Base-by-base conservation (phyloP, 148 eudicot species). In the Polygonum maritimum region DNA sequence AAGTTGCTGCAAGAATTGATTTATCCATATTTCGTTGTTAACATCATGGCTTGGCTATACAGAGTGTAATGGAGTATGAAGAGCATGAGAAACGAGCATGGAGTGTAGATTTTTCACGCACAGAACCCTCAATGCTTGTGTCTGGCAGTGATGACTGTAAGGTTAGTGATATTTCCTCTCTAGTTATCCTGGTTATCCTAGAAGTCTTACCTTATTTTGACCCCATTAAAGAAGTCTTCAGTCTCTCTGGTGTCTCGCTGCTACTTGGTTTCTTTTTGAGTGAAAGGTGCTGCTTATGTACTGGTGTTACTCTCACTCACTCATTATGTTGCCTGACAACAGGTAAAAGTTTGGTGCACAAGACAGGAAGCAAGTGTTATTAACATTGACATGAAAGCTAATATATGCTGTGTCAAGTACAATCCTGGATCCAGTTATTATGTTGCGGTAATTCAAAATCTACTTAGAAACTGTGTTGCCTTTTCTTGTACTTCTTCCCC, bases 261-360 rank as follows among this genome's bases (percentile, higher is more conserved):
- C 13, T 57, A 21, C 63, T 21, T 9, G 12, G 18, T 33, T 4
- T 63, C 70, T 63, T 63, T 63, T 63, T 26, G 41, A 33, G 2
- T 38, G 44, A 41, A 14, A 67, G 71, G 38, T 36, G 45, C 35
- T 79, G 41, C 60, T 26, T 31, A 38, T 62, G 39, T 62, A 62
- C 38, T 62, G 69, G 36, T 62, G 16, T 62, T 26, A 33, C 5
- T 14, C 21, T 51, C 47, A 44, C 57, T 51, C 16, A 5, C 15
- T 16, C 54, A 21, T 33, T 79, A 45, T 77, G 65, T 49, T 76
- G 52, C 70, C 54, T 44, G 22, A 57, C 71, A 74, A 75, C 87
- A 90, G 94, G 94, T 90, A 74, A 90, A 90, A 82, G 84, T 90
- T 26, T 90, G 94, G 94, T 88, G 91, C 83, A 90, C 88, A 45